Conservation (phyloP, 2,329 filamentous ascomycete species). For the Pyrenophora tritici-repentis region DNA sequence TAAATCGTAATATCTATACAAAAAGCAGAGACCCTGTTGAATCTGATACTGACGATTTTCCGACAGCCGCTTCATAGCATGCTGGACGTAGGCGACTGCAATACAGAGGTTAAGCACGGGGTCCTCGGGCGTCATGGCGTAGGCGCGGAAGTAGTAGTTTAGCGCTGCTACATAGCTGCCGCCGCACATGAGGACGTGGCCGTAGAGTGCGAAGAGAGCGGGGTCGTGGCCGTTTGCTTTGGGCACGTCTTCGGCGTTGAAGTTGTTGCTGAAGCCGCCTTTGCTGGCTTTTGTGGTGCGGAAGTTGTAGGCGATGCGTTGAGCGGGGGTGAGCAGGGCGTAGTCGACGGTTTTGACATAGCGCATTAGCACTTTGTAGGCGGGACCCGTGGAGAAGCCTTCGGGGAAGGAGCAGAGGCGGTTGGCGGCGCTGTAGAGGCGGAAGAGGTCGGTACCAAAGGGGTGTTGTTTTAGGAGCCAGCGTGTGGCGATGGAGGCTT, state of each 20-base stretch:
- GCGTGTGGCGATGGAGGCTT: constrained; percentile 74
- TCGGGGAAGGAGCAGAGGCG: constrained; percentile 74
- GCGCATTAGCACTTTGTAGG: constrained; percentile 88
- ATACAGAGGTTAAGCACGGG: constrained; percentile 80
- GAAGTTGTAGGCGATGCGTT: constrained; percentile 52
- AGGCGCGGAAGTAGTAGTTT: constrained; percentile 76
- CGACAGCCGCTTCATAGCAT: constrained; percentile 84
- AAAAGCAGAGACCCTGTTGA: constrained; percentile 80
- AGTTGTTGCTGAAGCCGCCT: constrained; percentile 45
- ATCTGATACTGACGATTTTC: constrained; percentile 90
- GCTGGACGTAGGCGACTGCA: constrained; percentile 77
- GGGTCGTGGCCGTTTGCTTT: constrained; percentile 63
- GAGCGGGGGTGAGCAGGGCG: constrained; percentile 60
- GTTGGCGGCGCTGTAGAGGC: constrained; percentile 79
- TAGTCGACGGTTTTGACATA: constrained; percentile 91
- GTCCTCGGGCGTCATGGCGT: constrained; percentile 74
- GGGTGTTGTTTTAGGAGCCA: constrained; percentile 84
- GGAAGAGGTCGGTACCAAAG: constrained; percentile 80
- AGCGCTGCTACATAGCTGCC: constrained; percentile 83
- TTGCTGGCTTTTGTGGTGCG: constrained; percentile 41
- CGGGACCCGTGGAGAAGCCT: constrained; percentile 77
- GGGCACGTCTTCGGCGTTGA: constrained; percentile 47
- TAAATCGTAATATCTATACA: constrained; percentile 73
- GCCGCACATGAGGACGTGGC: constrained; percentile 83
- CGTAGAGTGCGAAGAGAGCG: constrained; percentile 84